These are phyloP conservation scores for Cystofilobasidium capitatum DNA, from an alignment of 768 basidiomycete genomes.

Conservation along the genomic window DNA sequence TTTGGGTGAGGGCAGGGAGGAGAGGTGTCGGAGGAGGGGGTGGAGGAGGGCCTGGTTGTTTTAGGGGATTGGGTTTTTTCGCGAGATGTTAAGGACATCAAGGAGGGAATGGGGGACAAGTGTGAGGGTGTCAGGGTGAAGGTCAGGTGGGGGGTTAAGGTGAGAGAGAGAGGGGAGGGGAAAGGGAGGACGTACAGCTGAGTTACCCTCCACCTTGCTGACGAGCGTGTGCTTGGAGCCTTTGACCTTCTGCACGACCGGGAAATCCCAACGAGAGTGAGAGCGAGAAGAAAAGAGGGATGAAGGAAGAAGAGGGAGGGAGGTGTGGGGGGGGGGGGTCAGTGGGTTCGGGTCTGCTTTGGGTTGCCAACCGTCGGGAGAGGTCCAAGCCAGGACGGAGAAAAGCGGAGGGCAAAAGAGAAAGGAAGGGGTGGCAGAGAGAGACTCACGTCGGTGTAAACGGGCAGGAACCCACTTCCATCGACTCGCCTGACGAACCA, in stretches of 20 bases:
- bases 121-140: not conserved
- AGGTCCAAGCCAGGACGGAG: not conserved
- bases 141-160: not conserved
- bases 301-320: not conserved
- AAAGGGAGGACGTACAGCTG: not conserved
- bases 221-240: not conserved
- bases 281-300: not conserved
- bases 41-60: not conserved
- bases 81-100: no score
- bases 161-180: not conserved
- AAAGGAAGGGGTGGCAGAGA: no score
- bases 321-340: not conserved
- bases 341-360: not conserved
- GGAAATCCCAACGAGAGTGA: no score
- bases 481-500: slow-evolving; percentile 3
- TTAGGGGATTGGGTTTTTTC: no score
- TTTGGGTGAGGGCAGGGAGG: not conserved
- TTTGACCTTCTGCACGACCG: not conserved
- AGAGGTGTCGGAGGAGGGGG: not conserved
- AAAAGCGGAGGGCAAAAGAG: not conserved
- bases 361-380: not conserved
- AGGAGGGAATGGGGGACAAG: not conserved
- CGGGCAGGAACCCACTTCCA: slow-evolving; percentile 1
- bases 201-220: not conserved
- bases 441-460: slow-evolving; percentile 11